A percentile compares a stretch with the other conserved stretches of the same genome.
Conservation (phyloP, 176 grass and related monocot genomes). For the Carex pumila region DNA sequence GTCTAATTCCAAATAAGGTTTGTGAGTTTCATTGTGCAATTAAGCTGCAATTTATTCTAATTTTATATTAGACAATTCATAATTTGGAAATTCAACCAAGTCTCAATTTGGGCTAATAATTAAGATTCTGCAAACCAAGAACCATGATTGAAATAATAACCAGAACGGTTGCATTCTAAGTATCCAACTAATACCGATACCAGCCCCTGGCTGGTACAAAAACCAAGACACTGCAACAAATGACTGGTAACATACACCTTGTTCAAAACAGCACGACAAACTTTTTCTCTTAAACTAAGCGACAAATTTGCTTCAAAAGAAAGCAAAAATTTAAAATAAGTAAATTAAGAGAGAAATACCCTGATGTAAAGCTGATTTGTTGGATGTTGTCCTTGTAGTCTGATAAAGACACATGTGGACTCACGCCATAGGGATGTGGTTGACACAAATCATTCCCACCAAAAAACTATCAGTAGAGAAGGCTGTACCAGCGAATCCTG, state of each 20-base stretch:
- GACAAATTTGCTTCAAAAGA: not conserved
- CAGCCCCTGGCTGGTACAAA: not conserved
- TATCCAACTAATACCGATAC: too few relatives aligned
- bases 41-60: not conserved
- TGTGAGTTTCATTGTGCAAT: not conserved
- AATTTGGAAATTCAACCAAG: not conserved
- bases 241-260: too few relatives aligned
- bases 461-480: not conserved
- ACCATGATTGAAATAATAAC: too few relatives aligned
- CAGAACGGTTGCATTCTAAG: too few relatives aligned
- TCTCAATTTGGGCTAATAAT: not conserved
- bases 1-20: not conserved
- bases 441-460: constrained; percentile 13
- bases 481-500: constrained; percentile 24
- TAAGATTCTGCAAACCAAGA: too few relatives aligned
- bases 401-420: not conserved
- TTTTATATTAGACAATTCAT: not conserved
- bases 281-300: not conserved
- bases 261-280: too few relatives aligned
- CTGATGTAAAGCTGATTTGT: not conserved
- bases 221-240: not conserved
- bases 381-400: constrained; percentile 25
- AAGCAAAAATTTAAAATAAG: not conserved
- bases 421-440: not conserved
- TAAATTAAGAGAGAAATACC: not conserved